Percentiles rank a stretch among this genome's conserved stretches.
Evolutionary conservation across 768 basidiomycete species (phyloP).

Genomic region (Collybia nuda): DNA sequence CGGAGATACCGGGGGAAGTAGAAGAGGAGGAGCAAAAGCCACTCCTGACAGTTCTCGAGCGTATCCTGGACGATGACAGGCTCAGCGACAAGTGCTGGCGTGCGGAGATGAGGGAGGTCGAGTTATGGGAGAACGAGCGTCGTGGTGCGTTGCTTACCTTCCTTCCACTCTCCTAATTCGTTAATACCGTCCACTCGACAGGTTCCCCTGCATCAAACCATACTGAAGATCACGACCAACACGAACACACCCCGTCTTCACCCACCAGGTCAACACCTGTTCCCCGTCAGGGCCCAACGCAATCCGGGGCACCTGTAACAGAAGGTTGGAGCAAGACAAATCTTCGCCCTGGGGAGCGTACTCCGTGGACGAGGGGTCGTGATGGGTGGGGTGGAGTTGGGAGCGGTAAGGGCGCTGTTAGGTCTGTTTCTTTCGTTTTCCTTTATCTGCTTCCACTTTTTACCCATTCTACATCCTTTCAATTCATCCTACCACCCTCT

Average conservation of each 20-base stretch:
- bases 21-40: conserved; percentile 4
- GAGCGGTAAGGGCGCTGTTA: conserved; percentile 53
- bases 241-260: neutral
- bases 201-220: neutral
- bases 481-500: too few relatives aligned
- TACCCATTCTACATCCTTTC: too few relatives aligned
- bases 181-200: neutral
- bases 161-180: neutral
- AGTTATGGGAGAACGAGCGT: conserved; percentile 82
- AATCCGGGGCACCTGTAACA: neutral
- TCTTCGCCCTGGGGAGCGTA: conserved; percentile 45
- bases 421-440: conserved; percentile 44
- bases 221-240: neutral
- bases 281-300: neutral
- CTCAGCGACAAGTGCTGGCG: conserved; percentile 66
- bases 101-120: conserved; percentile 64
- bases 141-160: conserved; percentile 18
- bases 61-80: conserved; percentile 62
- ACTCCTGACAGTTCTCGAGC: conserved; percentile 27
- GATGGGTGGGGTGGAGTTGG: conserved; percentile 70
- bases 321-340: conserved; percentile 46
- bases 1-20: neutral
- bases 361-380: conserved; percentile 67
- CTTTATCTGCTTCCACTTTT: neutral
- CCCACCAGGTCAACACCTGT: neutral